Evolutionary conservation across 805 yeast species (phyloP).

Genomic region (Ogataea minuta): DNA sequence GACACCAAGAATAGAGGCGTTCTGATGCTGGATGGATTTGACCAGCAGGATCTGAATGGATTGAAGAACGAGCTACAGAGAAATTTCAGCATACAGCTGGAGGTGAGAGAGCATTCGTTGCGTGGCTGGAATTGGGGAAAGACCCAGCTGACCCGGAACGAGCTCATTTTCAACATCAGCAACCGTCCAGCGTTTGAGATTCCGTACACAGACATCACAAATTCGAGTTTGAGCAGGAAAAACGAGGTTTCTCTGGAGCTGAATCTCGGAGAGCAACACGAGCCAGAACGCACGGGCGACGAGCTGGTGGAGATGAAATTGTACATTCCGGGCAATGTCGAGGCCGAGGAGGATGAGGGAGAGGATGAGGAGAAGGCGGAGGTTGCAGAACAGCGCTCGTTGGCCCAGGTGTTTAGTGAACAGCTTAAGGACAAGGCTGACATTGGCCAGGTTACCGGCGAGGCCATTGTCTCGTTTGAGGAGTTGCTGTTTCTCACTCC

Average conservation of each 20-base stretch:
- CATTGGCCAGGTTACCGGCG: constrained; percentile 92
- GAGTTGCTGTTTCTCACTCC: constrained; percentile 94
- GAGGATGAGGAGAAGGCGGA: constrained; percentile 38
- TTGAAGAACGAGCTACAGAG: constrained; percentile 82
- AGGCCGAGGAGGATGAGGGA: constrained; percentile 40
- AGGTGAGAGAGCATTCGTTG: constrained; percentile 83
- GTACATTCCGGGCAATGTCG: constrained; percentile 83
- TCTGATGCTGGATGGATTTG: constrained; percentile 88
- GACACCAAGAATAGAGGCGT: constrained; percentile 89
- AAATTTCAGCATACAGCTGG: constrained; percentile 69
- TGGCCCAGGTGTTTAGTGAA: constrained; percentile 86
- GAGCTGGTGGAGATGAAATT: constrained; percentile 94
- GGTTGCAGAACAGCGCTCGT: constrained; percentile 49
- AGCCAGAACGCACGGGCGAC: constrained; percentile 76
- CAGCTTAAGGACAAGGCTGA: constrained; percentile 90
- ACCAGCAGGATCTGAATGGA: constrained; percentile 73
- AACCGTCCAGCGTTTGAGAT: constrained; percentile 90
- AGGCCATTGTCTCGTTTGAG: constrained; percentile 88
- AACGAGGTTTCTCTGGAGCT: constrained; percentile 92
- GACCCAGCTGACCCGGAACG: constrained; percentile 88
- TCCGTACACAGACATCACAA: constrained; percentile 76
- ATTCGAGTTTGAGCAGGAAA: constrained; percentile 86
- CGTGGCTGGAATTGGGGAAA: constrained; percentile 99
- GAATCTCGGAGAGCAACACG: constrained; percentile 46
- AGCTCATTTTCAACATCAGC: constrained; percentile 78